phyloP scores from a whole-genome alignment of 2,329 filamentous ascomycete genomes.

The Chaetothyriales sp. region DNA sequence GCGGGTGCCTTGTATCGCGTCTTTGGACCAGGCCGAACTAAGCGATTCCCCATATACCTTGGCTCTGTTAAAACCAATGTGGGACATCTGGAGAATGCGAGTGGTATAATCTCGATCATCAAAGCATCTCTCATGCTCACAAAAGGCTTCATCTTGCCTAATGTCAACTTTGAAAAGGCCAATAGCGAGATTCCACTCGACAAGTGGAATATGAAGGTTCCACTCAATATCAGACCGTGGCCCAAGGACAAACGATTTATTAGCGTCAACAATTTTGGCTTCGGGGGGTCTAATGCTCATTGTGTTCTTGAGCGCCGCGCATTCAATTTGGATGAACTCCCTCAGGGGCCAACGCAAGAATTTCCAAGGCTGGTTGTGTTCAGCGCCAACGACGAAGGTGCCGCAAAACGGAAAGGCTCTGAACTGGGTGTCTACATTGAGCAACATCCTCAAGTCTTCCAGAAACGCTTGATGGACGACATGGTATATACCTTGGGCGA shows the following conservation, averaged over 20 bases:
- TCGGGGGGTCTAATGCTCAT: slow-evolving; percentile 14
- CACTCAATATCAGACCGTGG: slow-evolving; percentile 4
- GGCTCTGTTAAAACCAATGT: slow-evolving; percentile 6
- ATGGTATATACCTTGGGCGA: slow-evolving; percentile 3
- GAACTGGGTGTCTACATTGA: background rate
- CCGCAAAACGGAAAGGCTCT: background rate
- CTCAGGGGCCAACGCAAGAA: background rate
- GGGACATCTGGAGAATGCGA: slow-evolving; percentile 7
- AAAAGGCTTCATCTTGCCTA: slow-evolving; percentile 20
- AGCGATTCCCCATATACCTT: slow-evolving; percentile 1
- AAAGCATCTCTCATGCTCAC: slow-evolving; percentile 6
- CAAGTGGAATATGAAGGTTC: slow-evolving; percentile 3
- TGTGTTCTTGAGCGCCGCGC: slow-evolving; percentile 5
- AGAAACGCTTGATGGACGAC: slow-evolving; percentile 2
- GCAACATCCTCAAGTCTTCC: slow-evolving; percentile 1
- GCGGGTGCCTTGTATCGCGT: slow-evolving; percentile 19
- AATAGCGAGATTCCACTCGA: slow-evolving; percentile 20
- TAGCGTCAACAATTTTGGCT: slow-evolving; percentile 13
- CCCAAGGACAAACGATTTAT: slow-evolving; percentile 2
- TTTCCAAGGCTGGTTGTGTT: background rate
- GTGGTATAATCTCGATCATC: slow-evolving; percentile 8
- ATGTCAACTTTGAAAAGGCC: slow-evolving; percentile 27
- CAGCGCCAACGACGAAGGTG: background rate
- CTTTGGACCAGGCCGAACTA: slow-evolving; percentile 10
- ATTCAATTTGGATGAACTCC: background rate